Evolutionary conservation across 371 early-diverging fungal genomes (phyloP), one percentile per base, ranked within the genome.

Genomic region (Rhizomucor miehei): DNA sequence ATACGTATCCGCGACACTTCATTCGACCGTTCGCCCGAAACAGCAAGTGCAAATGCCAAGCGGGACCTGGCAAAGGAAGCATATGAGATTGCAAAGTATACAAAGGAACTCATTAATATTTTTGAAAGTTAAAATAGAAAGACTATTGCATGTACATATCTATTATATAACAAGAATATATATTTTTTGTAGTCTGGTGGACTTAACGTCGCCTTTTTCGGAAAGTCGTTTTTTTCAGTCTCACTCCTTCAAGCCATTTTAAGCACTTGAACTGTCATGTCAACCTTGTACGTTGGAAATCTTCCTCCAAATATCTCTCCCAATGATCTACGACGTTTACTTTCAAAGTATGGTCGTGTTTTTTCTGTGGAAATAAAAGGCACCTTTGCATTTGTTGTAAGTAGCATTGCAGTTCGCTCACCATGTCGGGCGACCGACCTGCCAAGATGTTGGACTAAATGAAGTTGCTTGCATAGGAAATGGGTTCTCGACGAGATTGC

Each of bases 1-100:
- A 80, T 81, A 19, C 83, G 88, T 54, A 82, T 93, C 55, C 81
- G 86, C 35, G 80, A 74, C 21, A 57, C 57, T 0, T 73, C 82
- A 24, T 65, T 75, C 16, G 39, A 52, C 1, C 52, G 66, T 17
- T 56, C 68, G 12, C 71, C 71, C 21, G 76, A 77, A 34, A 66
- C 67, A 16, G 70, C 80, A 39, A 70, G 77, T 47, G 77, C 87
- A 21, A 85, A 84, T 60, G 78, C 84, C 53, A 96, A 93, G 69
- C 91, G 94, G 59, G 79, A 87, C 63, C 69, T 97, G 50, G 93
- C 93, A 12, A 86, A 89, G 54, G 91, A 90, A 11, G 76, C 88
- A 20, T 93, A 92, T 66, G 95, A 97, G 61, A 91, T 97, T 65
- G 96, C 95, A 11, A 93, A 93, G 69, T 85, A 71, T 56, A 87